phyloP scores from a whole-genome alignment of 805 yeast species.

The Saccharomycopsis oosterbeekiorum region DNA sequence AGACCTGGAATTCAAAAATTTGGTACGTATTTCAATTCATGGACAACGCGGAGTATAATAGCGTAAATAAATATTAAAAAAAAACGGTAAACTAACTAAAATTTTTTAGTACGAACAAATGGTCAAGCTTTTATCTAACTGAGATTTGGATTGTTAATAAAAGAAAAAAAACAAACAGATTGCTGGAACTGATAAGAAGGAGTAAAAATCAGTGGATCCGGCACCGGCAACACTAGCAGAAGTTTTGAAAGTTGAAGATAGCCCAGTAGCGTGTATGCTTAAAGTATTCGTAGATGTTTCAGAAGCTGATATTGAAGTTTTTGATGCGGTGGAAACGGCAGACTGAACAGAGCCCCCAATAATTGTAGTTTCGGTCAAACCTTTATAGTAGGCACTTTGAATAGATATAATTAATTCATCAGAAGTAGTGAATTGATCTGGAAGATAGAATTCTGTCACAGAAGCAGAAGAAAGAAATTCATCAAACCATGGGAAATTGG shows the following conservation, averaged over 20 bases:
- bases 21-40: slow-evolving; percentile 6
- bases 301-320: background rate
- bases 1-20: slow-evolving; percentile 7
- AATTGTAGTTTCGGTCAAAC: background rate
- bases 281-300: too few species aligned
- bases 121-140: background rate
- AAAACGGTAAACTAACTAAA: background rate
- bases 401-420: slow-evolving; percentile 6
- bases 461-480: slow-evolving; percentile 22
- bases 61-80: background rate
- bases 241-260: background rate
- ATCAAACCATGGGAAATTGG: slow-evolving; percentile 29
- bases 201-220: background rate
- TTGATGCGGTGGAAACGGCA: background rate
- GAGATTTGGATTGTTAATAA: background rate
- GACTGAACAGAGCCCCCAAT: background rate
- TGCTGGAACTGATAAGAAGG: background rate
- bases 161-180: background rate
- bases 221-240: background rate
- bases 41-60: background rate
- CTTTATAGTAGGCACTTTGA: background rate
- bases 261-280: background rate
- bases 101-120: background rate
- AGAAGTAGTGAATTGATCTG: slow-evolving; percentile 23
- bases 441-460: slow-evolving; percentile 23